Conservation (phyloP, 2,329 filamentous ascomycete genomes). For the Ploettnerulaceae sp. region DNA sequence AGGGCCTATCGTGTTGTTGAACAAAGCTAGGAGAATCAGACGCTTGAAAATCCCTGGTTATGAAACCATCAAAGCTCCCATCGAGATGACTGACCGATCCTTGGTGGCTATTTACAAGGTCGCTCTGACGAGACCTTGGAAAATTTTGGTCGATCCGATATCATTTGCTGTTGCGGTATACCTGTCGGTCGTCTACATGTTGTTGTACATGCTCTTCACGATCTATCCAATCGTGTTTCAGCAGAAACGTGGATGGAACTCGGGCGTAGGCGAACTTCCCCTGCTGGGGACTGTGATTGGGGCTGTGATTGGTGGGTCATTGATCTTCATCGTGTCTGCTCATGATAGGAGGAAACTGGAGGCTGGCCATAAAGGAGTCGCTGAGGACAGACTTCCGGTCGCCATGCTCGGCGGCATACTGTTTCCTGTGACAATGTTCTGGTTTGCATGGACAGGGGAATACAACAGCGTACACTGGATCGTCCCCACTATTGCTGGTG, state of each 20-base stretch:
- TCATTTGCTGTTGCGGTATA: constrained; percentile 79
- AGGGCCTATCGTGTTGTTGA: constrained; percentile 46
- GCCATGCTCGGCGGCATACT: constrained; percentile 51
- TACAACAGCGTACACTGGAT: constrained; percentile 45
- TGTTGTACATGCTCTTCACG: constrained; percentile 32
- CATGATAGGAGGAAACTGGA: constrained; percentile 34
- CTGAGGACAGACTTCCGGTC: constrained; percentile 48
- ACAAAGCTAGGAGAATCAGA: constrained; percentile 50
- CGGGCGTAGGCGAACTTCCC: constrained; percentile 53
- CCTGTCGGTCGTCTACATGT: constrained; percentile 51
- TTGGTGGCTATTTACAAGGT: constrained; percentile 58
- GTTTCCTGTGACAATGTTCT: constrained; percentile 46
- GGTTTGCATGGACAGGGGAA: constrained; percentile 40
- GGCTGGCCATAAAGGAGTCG: constrained; percentile 28
- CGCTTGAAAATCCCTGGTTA: constrained; percentile 45
- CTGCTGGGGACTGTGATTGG: constrained; percentile 60
- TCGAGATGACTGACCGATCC: constrained; percentile 56
- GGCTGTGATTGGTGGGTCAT: constrained; percentile 33
- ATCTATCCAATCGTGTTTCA: constrained; percentile 32
- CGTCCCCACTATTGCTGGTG: constrained; percentile 42
- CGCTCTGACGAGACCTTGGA: constrained; percentile 87
- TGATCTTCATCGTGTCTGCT: constrained; percentile 44
- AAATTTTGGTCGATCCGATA: constrained; percentile 81
- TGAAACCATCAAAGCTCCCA: constrained; percentile 50
- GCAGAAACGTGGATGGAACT: constrained; percentile 40